phyloP scores from a whole-genome alignment of 1,139 yeast genomes.

The Suhomyces panamericanus region DNA sequence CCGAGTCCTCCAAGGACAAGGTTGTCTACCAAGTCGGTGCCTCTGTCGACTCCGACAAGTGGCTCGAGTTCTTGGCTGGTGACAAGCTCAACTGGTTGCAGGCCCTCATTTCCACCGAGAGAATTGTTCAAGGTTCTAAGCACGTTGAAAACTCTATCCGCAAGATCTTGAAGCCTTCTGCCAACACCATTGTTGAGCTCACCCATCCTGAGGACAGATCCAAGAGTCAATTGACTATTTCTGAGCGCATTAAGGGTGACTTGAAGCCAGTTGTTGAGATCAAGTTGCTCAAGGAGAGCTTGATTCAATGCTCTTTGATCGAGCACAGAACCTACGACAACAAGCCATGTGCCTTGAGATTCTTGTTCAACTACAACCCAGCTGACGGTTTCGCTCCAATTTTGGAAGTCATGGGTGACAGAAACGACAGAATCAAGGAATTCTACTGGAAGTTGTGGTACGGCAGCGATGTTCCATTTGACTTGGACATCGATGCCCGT shows the following conservation, averaged over 20 bases:
- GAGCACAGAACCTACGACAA: conserved; percentile 87
- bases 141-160: conserved; percentile 79
- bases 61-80: conserved; percentile 88
- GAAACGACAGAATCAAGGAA: conserved; percentile 90
- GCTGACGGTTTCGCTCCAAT: conserved; percentile 94
- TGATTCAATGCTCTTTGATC: conserved; percentile 71
- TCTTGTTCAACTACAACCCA: conserved; percentile 78
- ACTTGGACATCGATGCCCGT: conserved; percentile 67
- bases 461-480: conserved; percentile 59
- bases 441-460: conserved; percentile 99
- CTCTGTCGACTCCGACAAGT: conserved; percentile 52
- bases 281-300: conserved; percentile 44
- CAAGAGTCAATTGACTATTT: conserved; percentile 62
- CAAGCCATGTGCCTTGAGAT: conserved; percentile 69
- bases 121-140: conserved; percentile 82
- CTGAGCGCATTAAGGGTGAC: conserved; percentile 73
- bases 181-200: conserved; percentile 65
- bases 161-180: conserved; percentile 75
- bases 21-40: conserved; percentile 48
- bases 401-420: conserved; percentile 82
- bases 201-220: conserved; percentile 48
- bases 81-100: conserved; percentile 81
- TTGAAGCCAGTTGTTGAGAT: conserved; percentile 68
- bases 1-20: conserved; percentile 33
- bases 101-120: conserved; percentile 77